phyloP scores from a whole-genome alignment of 768 basidiomycete genomes.

The Auriscalpium orientale region DNA sequence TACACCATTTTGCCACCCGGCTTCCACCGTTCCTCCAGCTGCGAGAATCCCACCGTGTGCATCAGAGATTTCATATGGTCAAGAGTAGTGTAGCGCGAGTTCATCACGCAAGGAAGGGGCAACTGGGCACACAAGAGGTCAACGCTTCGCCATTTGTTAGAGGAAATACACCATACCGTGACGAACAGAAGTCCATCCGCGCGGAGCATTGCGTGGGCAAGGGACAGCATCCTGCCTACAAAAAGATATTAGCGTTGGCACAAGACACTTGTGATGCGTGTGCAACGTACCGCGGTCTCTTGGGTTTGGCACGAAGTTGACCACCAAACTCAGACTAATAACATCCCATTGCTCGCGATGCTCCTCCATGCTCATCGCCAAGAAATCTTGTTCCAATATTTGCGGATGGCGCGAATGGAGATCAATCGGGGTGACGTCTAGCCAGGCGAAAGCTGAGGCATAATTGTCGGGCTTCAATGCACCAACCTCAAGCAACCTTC shows the following conservation, averaged over 20 bases:
- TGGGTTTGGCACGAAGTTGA: constrained; percentile 81
- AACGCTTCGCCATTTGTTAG: background rate
- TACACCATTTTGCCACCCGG: constrained; percentile 80
- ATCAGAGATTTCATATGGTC: constrained; percentile 52
- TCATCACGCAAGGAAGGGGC: constrained; percentile 76
- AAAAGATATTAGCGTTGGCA: background rate
- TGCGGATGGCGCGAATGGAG: constrained; percentile 74
- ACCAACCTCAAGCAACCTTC: constrained; percentile 81
- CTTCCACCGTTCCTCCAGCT: constrained; percentile 55
- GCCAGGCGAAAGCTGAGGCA: constrained; percentile 56
- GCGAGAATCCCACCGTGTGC: constrained; percentile 53
- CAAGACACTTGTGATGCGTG: background rate
- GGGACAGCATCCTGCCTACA: constrained; percentile 64
- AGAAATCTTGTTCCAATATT: constrained; percentile 83
- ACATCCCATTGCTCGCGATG: constrained; percentile 61
- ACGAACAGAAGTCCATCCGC: constrained; percentile 59
- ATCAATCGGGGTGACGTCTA: constrained; percentile 71
- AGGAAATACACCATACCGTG: constrained; percentile 32
- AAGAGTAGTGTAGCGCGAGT: constrained; percentile 75
- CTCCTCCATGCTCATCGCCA: constrained; percentile 47
- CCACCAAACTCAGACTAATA: constrained; percentile 79
- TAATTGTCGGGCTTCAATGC: constrained; percentile 85
- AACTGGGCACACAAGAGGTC: constrained; percentile 41
- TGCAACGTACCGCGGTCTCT: constrained; percentile 58
- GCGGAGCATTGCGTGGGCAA: constrained; percentile 50